These are phyloP conservation scores for Ephemerocybe angulata DNA, from an alignment of 768 basidiomycete genomes.

Conservation along the genomic window DNA sequence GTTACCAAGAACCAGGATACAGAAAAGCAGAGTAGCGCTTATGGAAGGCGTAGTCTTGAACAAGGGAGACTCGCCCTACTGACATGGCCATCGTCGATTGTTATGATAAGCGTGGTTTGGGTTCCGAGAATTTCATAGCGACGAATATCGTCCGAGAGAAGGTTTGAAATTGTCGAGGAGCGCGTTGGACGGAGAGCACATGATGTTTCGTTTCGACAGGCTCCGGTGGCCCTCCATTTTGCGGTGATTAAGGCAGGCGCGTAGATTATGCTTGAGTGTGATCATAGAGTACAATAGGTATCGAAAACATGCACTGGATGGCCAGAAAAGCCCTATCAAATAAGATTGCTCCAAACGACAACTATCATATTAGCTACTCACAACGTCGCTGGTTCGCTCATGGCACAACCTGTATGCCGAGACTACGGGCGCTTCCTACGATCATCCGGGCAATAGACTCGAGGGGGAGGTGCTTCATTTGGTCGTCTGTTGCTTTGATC, in stretches of 20 bases:
- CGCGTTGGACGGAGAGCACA: not conserved
- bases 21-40: not conserved
- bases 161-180: not conserved
- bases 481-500: constrained; percentile 89
- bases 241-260: not conserved
- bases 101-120: not conserved
- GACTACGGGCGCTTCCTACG: constrained; percentile 81
- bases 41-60: not conserved
- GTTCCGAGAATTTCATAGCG: not conserved
- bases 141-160: not conserved
- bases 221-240: not conserved
- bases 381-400: constrained; percentile 35
- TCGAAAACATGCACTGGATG: constrained; percentile 1
- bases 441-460: constrained; percentile 88
- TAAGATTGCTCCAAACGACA: not conserved
- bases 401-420: constrained; percentile 88
- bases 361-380: not conserved
- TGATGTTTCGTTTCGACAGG: not conserved
- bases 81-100: not conserved
- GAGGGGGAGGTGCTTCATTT: constrained; percentile 80
- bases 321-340: not conserved
- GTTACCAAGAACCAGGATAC: constrained; percentile 2
- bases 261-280: not conserved
- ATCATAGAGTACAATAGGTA: not conserved
- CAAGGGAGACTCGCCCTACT: constrained; percentile 1